These are phyloP conservation scores for Crassisporium funariophilum DNA, from an alignment of 768 basidiomycete species.

Conservation along the genomic window DNA sequence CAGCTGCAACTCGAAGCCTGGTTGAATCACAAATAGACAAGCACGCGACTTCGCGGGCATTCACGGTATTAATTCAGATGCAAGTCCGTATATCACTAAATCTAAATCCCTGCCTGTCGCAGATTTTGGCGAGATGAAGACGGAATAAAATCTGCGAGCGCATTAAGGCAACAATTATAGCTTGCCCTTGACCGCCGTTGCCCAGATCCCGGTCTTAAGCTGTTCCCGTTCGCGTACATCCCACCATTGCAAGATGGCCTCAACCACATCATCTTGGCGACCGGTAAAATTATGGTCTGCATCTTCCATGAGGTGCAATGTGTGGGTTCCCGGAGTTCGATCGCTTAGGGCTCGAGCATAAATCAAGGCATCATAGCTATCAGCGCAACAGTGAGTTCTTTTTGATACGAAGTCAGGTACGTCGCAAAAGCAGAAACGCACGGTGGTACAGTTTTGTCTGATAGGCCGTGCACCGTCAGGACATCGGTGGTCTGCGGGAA, in stretches of 20 bases:
- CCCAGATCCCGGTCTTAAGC: conserved; percentile 65
- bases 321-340: conserved; percentile 69
- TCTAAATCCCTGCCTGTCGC: too few species aligned
- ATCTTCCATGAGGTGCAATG: conserved; percentile 66
- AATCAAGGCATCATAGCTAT: conserved; percentile 71
- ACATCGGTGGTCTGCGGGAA: conserved; percentile 69
- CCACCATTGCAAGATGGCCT: conserved; percentile 72
- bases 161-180: conserved; percentile 17
- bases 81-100: too few species aligned
- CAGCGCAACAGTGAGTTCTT: conserved; percentile 3
- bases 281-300: conserved; percentile 82
- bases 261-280: conserved; percentile 67
- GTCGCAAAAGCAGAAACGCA: conserved; percentile 36
- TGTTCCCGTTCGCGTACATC: conserved; percentile 43
- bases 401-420: not conserved
- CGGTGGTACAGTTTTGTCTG: conserved; percentile 70
- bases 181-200: conserved; percentile 49
- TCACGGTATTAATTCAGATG: not conserved
- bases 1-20: not conserved
- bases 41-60: not conserved
- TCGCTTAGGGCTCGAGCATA: conserved; percentile 62
- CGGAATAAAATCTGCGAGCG: not conserved
- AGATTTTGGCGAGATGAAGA: too few species aligned
- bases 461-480: conserved; percentile 77
- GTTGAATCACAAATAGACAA: not conserved